phyloP scores from a whole-genome alignment of 768 basidiomycete species.

The Xanthoconium purpureum region DNA sequence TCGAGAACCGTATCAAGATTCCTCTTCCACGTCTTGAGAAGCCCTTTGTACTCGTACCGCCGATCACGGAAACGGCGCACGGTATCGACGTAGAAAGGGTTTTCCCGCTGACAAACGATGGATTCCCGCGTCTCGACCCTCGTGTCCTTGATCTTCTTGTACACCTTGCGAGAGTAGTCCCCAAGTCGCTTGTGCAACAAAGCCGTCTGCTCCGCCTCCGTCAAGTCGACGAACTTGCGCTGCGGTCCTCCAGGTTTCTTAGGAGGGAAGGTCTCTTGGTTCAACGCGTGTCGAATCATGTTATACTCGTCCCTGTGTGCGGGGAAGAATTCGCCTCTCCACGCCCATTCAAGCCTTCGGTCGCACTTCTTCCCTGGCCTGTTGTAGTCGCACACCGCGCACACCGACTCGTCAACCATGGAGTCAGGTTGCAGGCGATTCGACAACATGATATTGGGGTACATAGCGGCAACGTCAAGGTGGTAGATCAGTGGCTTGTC shows the following conservation, averaged over 20 bases:
- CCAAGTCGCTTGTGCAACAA: constrained; percentile 94
- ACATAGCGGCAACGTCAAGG: constrained; percentile 99
- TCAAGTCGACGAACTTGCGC: constrained; percentile 80
- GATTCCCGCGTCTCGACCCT: constrained; percentile 90
- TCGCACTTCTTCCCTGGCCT: constrained; percentile 95
- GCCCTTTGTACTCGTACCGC: constrained; percentile 97
- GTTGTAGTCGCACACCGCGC: constrained; percentile 98
- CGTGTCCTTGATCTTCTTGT: constrained; percentile 97
- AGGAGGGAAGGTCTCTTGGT: constrained; percentile 89
- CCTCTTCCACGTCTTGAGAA: constrained; percentile 99
- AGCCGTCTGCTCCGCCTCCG: constrained; percentile 82
- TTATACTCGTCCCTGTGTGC: constrained; percentile 96
- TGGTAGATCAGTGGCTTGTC: constrained; percentile 98
- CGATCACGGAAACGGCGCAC: constrained; percentile 96
- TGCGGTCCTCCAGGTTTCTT: constrained; percentile 69
- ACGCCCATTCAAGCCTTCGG: constrained; percentile 92
- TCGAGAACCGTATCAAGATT: constrained; percentile 74
- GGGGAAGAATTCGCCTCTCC: constrained; percentile 98
- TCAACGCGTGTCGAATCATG: constrained; percentile 96
- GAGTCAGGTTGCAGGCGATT: constrained; percentile 98
- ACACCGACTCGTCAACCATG: constrained; percentile 92
- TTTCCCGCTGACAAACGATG: constrained; percentile 96
- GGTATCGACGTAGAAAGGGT: constrained; percentile 99
- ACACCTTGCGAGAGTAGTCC: constrained; percentile 97
- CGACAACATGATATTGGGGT: constrained; percentile 99